Percentiles rank a stretch among this genome's conserved stretches.
Evolutionary conservation across 805 yeast genomes (phyloP).

Genomic region (Candida awuae): DNA sequence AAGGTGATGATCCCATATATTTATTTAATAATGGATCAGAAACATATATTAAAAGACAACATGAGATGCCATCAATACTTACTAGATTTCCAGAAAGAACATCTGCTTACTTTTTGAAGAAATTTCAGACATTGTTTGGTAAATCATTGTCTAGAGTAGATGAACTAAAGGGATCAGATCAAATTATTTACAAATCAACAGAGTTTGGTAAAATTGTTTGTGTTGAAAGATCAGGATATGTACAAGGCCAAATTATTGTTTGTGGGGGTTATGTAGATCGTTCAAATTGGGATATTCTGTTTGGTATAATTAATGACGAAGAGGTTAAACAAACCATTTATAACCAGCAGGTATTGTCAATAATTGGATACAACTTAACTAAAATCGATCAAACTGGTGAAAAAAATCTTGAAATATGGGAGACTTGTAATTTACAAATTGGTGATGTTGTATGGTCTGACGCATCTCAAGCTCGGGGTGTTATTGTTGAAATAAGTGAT

Average conservation of each 20-base stretch:
- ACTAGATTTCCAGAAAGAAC: conserved; percentile 1
- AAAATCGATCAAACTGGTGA: neutral
- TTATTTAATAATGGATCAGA: conserved; percentile 2
- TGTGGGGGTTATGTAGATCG: conserved; percentile 9
- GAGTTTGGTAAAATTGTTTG: conserved; percentile 2
- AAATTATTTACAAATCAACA: conserved; percentile 3
- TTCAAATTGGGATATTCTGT: neutral
- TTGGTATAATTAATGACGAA: neutral
- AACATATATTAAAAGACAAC: conserved; percentile 4
- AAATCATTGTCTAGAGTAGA: conserved; percentile 4
- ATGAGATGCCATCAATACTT: conserved; percentile 1
- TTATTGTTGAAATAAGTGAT: conserved; percentile 5
- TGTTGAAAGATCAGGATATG: conserved; percentile 2
- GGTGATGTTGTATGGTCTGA: conserved; percentile 11
- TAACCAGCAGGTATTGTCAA: neutral
- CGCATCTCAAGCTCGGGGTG: conserved; percentile 8
- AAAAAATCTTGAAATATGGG: conserved; percentile 2
- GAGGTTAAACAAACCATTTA: neutral
- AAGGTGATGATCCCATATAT: neutral
- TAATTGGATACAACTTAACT: neutral
- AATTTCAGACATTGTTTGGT: neutral
- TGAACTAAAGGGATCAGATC: conserved; percentile 6
- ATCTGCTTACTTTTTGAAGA: neutral
- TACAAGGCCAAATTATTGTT: conserved; percentile 7
- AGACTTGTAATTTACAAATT: conserved; percentile 2